Evolutionary conservation across 192 early-diverging fungal genomes (phyloP), one percentile per base, ranked within the genome.

Genomic region (Backusella tarrabulga): DNA sequence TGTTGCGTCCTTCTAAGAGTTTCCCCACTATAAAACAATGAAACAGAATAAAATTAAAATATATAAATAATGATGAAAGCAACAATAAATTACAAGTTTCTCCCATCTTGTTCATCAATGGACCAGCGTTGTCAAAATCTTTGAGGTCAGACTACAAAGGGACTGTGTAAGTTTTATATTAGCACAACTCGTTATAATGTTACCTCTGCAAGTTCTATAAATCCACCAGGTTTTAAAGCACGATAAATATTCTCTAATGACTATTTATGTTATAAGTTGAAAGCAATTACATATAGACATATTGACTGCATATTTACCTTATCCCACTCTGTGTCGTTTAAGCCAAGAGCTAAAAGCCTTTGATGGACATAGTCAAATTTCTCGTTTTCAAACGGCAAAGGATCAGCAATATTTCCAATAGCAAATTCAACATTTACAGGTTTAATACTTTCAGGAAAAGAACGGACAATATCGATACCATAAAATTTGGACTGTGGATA

Each of bases 391-490:
- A 73, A 78, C 1, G 77, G 77, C 2, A 84, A 54, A 26, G 70
- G 52, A 15, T 73, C 36, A 3, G 78, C 72, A 19, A 82, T 67
- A 60, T 82, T 78, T 34, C 63, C 77, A 34, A 77, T 67, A 19
- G 41, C 17, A 35, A 82, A 71, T 9, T 50, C 38, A 14, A 71
- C 60, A 60, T 82, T 82, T 6, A 67, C 54, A 14, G 80, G 80
- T 14, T 79, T 77, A 42, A 82, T 82, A 34, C 21, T 60, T 52
- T 76, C 67, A 35, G 81, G 81, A 40, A 81, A 85, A 15, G 80
- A 74, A 44, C 74, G 68, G 11, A 83, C 80, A 11, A 87, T 86
- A 40, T 89, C 88, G 32, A 88, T 76, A 3, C 87, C 88, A 68
- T 84, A 79, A 54, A 89, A 88, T 4, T 77, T 80, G 26, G 83